Percentiles rank a stretch among this genome's conserved stretches.
phyloP scores from a whole-genome alignment of 2,329 filamentous ascomycete genomes.

The Lecanoromycetidae sp. region DNA sequence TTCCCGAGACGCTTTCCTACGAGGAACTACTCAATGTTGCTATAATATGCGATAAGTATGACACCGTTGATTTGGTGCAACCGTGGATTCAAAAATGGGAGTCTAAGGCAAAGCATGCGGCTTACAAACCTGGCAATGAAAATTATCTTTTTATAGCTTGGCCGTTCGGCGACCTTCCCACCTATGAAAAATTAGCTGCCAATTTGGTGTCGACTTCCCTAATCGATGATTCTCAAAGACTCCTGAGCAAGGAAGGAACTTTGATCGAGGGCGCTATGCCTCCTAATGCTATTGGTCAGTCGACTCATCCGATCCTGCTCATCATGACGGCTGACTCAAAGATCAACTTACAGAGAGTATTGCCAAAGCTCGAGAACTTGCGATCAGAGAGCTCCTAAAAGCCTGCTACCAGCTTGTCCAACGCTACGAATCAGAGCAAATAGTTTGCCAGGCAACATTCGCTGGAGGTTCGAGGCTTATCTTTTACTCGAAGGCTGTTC shows the following conservation, averaged over 20 bases:
- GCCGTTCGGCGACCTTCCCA: background rate
- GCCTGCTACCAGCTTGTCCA: background rate
- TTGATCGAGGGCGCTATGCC: background rate
- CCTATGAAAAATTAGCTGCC: background rate
- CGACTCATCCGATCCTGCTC: background rate
- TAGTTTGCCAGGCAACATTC: background rate
- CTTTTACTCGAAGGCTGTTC: background rate
- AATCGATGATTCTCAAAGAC: background rate
- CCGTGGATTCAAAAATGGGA: background rate
- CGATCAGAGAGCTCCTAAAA: background rate
- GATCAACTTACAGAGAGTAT: background rate
- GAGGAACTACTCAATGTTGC: background rate
- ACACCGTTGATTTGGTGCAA: background rate
- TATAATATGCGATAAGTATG: constrained; percentile 3
- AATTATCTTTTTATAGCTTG: constrained; percentile 3
- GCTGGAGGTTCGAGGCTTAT: background rate
- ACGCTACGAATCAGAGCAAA: background rate
- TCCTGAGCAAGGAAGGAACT: background rate
- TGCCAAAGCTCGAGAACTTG: background rate
- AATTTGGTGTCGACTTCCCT: background rate
- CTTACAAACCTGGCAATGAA: background rate
- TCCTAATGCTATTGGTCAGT: background rate
- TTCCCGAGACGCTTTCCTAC: background rate
- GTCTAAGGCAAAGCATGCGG: background rate
- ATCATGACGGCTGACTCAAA: no score